Base-by-base conservation (phyloP, 495 filamentous ascomycete species). In the Thermochaetoides thermophila region DNA sequence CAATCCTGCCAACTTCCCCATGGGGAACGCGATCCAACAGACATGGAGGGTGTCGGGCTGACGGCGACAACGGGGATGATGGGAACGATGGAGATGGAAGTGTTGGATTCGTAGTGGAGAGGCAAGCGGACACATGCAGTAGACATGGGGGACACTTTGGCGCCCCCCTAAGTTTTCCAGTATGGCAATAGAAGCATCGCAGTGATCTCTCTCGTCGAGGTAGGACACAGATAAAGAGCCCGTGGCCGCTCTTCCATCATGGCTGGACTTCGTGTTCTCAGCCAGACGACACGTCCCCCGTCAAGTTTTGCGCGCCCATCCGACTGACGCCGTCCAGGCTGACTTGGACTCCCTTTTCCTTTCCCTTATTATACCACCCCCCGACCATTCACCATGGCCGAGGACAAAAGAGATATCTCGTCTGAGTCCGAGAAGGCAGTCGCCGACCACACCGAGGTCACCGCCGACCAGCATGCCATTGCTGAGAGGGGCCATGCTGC, bases 401-500 rank as follows among this genome's bases (percentile, higher is more conserved):
- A 45, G 27, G 43, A 42, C 18, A 37, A 46, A 34, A 42, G 32
- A 32, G 24, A 11, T 12, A 2, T 22, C 4, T 36, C 32, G 13
- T 38, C 38, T 13, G 27, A 25, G 14, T 23, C 34, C 13, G 42
- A 33, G 19, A 42, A 44, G 24, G 35, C 19, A 7, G 36, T 24
- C 7, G 25, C 18, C n/a, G 14, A 18, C 20, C 34, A 38, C 29
- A 16, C 29, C 15, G 32, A 45, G 12, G 27, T 11, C 0, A 7
- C 13, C 25, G 31, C 10, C 11, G 33, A 26, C 14, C 29, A 10
- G 19, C 27, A 65, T 39, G 53, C 59, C 33, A 63, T 59, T 14
- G 73, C 71, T n/a, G 73, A 68, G 42, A 54, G 61, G 12, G 74
- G 74, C 14, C 61, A 69, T 33, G 59, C 55, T 1, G 74, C 72